phyloP scores from a whole-genome alignment of 192 early-diverging fungal species.

The Backusella mclennaniae region DNA sequence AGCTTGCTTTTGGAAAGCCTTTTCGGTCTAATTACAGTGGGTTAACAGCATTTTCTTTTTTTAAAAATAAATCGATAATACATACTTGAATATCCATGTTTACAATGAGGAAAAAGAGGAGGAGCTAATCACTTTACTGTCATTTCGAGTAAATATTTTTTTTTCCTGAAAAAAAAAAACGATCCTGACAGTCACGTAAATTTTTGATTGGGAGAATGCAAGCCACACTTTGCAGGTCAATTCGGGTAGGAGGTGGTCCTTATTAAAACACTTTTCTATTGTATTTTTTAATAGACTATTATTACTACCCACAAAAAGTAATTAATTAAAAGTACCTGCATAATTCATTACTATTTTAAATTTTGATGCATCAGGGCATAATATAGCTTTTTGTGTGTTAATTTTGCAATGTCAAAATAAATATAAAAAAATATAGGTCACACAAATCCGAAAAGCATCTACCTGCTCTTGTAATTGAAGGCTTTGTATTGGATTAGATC shows the following conservation, averaged over 20 bases:
- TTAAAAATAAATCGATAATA: neutral
- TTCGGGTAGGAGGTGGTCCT: neutral
- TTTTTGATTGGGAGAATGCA: neutral
- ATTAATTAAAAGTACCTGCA: slow-evolving; percentile 2
- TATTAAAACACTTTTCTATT: neutral
- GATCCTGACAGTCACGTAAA: neutral
- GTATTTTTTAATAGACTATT: neutral
- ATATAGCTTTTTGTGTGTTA: neutral
- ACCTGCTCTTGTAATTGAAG: neutral
- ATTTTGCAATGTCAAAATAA: neutral
- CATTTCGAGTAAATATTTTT: neutral
- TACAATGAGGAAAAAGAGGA: slow-evolving; percentile 5
- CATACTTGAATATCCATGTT: slow-evolving; percentile 9
- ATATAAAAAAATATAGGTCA: neutral
- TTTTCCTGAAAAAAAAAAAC: neutral
- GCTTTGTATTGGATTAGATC: neutral
- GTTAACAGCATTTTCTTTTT: neutral
- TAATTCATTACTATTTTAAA: neutral
- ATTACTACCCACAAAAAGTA: neutral
- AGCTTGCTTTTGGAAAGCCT: slow-evolving; percentile 96
- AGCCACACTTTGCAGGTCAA: neutral
- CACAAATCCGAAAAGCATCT: neutral
- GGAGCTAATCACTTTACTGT: slow-evolving; percentile 3
- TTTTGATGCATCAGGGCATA: neutral
- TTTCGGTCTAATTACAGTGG: slow-evolving; percentile 69